Conservation (phyloP, 2,329 filamentous ascomycete genomes). For the Ceratocystis alfenasii region DNA sequence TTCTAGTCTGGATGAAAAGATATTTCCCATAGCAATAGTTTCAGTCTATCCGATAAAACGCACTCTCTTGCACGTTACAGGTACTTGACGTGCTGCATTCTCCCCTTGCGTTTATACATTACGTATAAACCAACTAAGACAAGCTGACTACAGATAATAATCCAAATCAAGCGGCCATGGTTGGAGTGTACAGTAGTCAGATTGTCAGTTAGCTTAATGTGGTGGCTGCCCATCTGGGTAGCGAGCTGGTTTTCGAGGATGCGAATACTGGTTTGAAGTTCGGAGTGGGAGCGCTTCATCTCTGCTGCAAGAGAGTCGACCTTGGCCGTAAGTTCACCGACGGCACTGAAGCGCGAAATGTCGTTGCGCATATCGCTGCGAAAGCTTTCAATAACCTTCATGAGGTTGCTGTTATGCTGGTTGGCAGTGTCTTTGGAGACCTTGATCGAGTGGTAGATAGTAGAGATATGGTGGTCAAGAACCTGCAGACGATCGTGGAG, state of each 20-base stretch:
- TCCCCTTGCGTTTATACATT: conserved; percentile 67
- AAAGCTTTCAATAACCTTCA: conserved; percentile 32
- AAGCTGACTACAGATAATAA: conserved; percentile 64
- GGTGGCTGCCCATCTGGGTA: conserved; percentile 41
- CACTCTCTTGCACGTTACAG: conserved; percentile 38
- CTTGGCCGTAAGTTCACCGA: conserved; percentile 35
- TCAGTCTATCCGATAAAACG: not conserved
- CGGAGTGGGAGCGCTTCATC: conserved; percentile 44
- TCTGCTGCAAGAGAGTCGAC: conserved; percentile 46
- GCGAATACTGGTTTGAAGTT: conserved; percentile 40
- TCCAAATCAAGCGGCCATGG: conserved; percentile 47
- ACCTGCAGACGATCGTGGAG: conserved; percentile 72
- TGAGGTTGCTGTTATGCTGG: conserved; percentile 43
- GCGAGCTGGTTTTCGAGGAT: conserved; percentile 42
- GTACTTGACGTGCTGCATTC: conserved; percentile 80
- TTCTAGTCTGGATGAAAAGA: not conserved
- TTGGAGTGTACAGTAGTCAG: conserved; percentile 39
- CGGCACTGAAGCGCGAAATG: conserved; percentile 35
- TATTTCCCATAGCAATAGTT: not conserved
- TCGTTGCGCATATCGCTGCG: conserved; percentile 38
- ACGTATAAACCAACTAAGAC: conserved; percentile 57
- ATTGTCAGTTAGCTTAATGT: conserved; percentile 38
- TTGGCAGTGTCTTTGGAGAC: conserved; percentile 41
- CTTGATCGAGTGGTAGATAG: conserved; percentile 47
- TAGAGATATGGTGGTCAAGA: conserved; percentile 55